Evolutionary conservation across 352 stramenopile species (phyloP).

Genomic region (Poterioochromonas sp.): DNA sequence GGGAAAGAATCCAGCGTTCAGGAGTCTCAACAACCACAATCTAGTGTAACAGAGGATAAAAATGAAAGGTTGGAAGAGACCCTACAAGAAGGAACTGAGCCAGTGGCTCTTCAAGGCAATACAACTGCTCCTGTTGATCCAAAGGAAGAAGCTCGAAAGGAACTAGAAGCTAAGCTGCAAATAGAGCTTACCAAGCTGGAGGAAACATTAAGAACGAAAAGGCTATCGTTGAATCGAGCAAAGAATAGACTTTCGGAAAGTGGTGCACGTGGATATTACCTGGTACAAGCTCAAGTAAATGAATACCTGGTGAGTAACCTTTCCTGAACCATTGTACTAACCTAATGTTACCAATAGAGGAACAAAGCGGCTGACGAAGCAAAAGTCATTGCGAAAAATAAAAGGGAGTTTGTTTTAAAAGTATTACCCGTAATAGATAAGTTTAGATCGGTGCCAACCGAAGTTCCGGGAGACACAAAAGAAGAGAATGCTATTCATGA

Average conservation of each 20-base stretch:
- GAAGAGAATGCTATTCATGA: background rate
- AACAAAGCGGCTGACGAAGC: background rate
- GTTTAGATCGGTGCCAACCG: background rate
- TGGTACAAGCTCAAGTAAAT: conserved; percentile 4
- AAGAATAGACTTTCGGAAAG: background rate
- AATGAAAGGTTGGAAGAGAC: too few relatives aligned
- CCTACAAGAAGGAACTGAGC: too few relatives aligned
- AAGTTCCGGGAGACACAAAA: background rate
- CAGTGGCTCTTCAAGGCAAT: too few relatives aligned
- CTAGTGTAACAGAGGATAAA: too few relatives aligned
- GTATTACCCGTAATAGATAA: background rate
- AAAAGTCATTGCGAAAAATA: background rate
- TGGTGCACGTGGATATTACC: background rate
- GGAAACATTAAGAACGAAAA: background rate
- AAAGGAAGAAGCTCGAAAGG: background rate
- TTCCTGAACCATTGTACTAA: background rate
- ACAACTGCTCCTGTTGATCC: background rate
- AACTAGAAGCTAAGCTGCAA: background rate
- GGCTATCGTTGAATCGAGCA: background rate
- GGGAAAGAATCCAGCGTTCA: too few relatives aligned
- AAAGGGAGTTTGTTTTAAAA: background rate
- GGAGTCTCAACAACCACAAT: too few relatives aligned
- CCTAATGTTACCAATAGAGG: background rate
- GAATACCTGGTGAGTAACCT: background rate
- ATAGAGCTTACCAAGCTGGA: background rate